Evolutionary conservation across 108 stramenopile genomes (phyloP).

Genomic region (Cylindrotheca closterium): DNA sequence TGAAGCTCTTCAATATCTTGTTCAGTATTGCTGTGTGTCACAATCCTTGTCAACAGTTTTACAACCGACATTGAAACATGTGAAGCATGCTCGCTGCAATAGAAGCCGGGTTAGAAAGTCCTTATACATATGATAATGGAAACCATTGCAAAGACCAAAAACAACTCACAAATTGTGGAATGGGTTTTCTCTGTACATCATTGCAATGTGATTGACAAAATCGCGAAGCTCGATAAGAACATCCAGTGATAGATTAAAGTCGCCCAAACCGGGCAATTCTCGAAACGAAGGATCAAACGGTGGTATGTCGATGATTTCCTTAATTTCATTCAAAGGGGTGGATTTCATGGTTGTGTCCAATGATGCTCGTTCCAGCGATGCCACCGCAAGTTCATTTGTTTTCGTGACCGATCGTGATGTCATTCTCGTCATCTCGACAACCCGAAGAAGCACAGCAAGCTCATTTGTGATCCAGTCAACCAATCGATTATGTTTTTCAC

Average conservation of each 20-base stretch:
- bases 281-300: constrained; percentile 8
- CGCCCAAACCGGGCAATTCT: neutral
- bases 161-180: constrained; percentile 76
- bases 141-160: no score
- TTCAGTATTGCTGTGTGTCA: constrained; percentile 11
- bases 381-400: neutral
- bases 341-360: neutral
- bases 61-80: constrained; percentile 14
- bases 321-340: constrained; percentile 11
- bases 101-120: no score
- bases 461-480: neutral
- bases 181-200: constrained; percentile 46
- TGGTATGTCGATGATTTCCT: constrained; percentile 11
- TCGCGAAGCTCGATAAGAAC: constrained; percentile 22
- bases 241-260: neutral
- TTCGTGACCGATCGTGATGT: neutral
- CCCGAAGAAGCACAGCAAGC: neutral
- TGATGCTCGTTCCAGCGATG: neutral
- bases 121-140: no score
- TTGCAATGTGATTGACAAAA: constrained; percentile 26
- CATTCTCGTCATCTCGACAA: neutral
- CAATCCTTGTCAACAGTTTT: constrained; percentile 10
- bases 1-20: constrained; percentile 4
- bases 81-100: constrained; percentile 54
- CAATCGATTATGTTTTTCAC: neutral